These are phyloP conservation scores for Mycena vitilis DNA, from an alignment of 768 basidiomycete species.

Conservation along the genomic window DNA sequence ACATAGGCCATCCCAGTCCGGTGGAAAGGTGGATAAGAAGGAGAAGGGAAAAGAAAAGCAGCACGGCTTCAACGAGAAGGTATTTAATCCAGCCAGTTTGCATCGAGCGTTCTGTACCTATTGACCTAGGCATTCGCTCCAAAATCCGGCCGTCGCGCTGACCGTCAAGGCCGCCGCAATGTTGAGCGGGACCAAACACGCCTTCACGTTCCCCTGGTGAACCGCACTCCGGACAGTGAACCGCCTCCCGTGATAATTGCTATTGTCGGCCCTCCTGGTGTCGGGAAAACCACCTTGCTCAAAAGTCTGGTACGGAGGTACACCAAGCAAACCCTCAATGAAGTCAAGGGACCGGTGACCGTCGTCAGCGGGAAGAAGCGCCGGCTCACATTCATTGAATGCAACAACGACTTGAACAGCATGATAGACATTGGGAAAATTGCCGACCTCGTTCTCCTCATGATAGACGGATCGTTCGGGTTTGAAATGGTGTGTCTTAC, in stretches of 20 bases:
- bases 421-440: conserved; percentile 99
- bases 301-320: conserved; percentile 92
- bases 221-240: conserved; percentile 90
- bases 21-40: conserved; percentile 61
- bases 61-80: conserved; percentile 92
- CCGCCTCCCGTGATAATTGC: conserved; percentile 96
- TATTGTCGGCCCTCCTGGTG: conserved; percentile 95
- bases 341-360: conserved; percentile 93
- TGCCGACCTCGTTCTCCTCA: conserved; percentile 94
- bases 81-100: neutral
- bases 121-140: conserved; percentile 86
- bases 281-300: conserved; percentile 95
- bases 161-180: conserved; percentile 88
- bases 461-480: conserved; percentile 98
- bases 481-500: conserved; percentile 90
- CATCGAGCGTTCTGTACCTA: conserved; percentile 5
- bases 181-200: conserved; percentile 95
- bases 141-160: conserved; percentile 89
- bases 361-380: conserved; percentile 94
- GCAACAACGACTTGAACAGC: conserved; percentile 96
- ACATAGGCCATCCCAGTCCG: conserved; percentile 68
- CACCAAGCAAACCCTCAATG: conserved; percentile 92
- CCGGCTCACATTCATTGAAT: conserved; percentile 95
- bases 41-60: conserved; percentile 77
- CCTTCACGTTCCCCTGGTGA: conserved; percentile 94